These are phyloP conservation scores for Lentinula sp. DNA, from an alignment of 768 basidiomycete species.

Conservation along the genomic window DNA sequence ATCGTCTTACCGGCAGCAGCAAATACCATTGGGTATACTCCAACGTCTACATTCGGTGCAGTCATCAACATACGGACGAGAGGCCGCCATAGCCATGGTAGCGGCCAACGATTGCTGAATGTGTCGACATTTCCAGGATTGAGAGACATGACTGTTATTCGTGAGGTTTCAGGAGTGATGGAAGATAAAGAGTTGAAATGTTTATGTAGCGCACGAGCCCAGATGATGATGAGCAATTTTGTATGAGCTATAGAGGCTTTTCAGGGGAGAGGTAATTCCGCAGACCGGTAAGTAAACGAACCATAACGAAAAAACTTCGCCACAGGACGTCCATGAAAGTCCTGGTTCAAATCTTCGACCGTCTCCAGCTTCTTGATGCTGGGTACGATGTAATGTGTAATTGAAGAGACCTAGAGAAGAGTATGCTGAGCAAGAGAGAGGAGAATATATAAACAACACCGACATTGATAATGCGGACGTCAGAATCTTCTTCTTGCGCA, in stretches of 20 bases:
- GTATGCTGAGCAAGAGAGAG: neutral
- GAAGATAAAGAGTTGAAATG: neutral
- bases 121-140: neutral
- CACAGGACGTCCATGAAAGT: neutral
- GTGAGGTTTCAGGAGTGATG: neutral
- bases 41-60: neutral
- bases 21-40: slow-evolving; percentile 13
- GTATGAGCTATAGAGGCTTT: slow-evolving; percentile 7
- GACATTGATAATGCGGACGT: slow-evolving; percentile 25
- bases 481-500: slow-evolving; percentile 14
- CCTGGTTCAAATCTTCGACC: slow-evolving; percentile 14
- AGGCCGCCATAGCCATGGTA: neutral
- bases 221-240: slow-evolving; percentile 10
- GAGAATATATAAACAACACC: neutral
- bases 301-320: slow-evolving; percentile 8
- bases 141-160: neutral
- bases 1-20: slow-evolving; percentile 13
- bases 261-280: no score
- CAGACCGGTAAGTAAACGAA: neutral
- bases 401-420: slow-evolving; percentile 7
- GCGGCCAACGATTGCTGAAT: neutral
- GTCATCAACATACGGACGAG: neutral
- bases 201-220: slow-evolving; percentile 6
- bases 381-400: slow-evolving; percentile 4
- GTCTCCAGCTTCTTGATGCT: slow-evolving; percentile 10